Conservation (phyloP, 78 protist species). For the Dictyostelium purpureum region DNA sequence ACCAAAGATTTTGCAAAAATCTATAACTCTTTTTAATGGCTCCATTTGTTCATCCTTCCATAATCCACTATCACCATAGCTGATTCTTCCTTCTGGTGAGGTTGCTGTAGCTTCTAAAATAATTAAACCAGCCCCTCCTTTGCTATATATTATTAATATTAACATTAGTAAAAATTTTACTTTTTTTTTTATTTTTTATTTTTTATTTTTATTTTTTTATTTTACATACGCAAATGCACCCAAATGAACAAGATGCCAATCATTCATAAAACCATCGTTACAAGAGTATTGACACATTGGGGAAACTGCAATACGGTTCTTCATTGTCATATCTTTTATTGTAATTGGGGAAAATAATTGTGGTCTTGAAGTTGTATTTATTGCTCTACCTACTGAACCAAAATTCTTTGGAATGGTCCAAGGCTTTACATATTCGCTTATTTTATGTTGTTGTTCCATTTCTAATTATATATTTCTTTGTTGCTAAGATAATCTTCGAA, state of each 20-base stretch:
- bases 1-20: slow-evolving; percentile 5
- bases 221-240: slow-evolving; percentile 38
- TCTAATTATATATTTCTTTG: background rate
- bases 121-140: slow-evolving; percentile 42
- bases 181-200: too few relatives aligned
- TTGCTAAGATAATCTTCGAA: too few relatives aligned
- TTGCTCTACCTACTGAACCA: background rate
- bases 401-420: background rate
- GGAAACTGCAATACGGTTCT: slow-evolving; percentile 30
- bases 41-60: slow-evolving; percentile 75
- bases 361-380: background rate
- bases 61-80: slow-evolving; percentile 33
- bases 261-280: slow-evolving; percentile 63
- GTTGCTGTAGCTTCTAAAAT: slow-evolving; percentile 52
- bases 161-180: too few relatives aligned
- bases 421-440: background rate
- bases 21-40: slow-evolving; percentile 34
- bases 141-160: too few relatives aligned
- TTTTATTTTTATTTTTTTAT: too few relatives aligned
- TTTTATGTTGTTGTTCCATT: background rate
- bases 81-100: slow-evolving; percentile 38
- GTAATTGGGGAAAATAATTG: slow-evolving; percentile 5
- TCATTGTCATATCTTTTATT: slow-evolving; percentile 1
- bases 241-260: slow-evolving; percentile 46
- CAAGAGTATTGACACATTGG: slow-evolving; percentile 29